Base-by-base conservation (phyloP, 345 rosid genomes). In the Kernera saxatilis region DNA sequence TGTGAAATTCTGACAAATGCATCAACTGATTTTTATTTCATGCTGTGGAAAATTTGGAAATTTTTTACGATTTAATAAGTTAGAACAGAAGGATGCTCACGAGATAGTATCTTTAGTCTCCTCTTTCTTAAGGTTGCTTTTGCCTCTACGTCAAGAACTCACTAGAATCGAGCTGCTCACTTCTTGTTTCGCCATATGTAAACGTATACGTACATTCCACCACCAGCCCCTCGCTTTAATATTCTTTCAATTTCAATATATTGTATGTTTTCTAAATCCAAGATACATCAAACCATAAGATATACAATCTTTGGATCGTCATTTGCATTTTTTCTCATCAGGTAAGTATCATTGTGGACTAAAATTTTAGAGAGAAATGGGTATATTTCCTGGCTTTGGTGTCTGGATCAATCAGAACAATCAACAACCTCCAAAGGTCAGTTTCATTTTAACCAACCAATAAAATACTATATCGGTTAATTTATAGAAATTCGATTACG, bases 131-230 rank as follows among this genome's bases (percentile, higher is more conserved):
- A 61, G n/a, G 67, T 27, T 43, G 30, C 9, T 64, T 17, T 64
- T 35, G 6, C 35, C 70, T 64, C 33, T 49, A 40, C 52, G 62
- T 40, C 62, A 17, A 67, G 41, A 67, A 53, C 60, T 53, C 72
- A 67, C 52, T 29, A 22, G 39, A 18, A 40, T 67, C n/a, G 52
- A 53, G 63, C 51, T 40, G 62, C 48, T 15, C 30, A 67, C 35
- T 52, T 67, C 21, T 26, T 53, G 41, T 67, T 53, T 52, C 15
- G n/a, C 51, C 10, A n/a, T 39, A 52, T 36, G 60, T 39, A 39
- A 66, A 25, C 17, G 19, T 26, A 15, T 25, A 39, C 71, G 71
- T 39, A 17, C 35, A 67, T 39, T 67, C 11, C 27, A 30, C 39
- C 39, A 30, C 40, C 25, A 52, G 13, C n/a, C 36, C 23, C 39